Percentiles rank a stretch among this genome's conserved stretches.
phyloP scores from a whole-genome alignment of 306 rosid genomes.

The Trichosanthes truncata region DNA sequence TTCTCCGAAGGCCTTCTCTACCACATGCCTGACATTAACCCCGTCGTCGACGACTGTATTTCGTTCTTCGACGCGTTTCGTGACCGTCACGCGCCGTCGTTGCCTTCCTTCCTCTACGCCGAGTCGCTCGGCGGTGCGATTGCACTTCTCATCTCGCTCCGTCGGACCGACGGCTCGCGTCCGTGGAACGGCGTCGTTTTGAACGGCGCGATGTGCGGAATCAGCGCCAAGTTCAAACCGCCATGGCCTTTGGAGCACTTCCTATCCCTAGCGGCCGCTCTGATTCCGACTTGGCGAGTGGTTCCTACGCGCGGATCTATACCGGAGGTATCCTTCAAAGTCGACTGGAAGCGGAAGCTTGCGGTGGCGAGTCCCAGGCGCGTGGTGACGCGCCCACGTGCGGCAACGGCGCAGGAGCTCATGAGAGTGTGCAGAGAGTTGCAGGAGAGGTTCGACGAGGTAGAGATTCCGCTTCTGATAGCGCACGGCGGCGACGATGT shows the following conservation, averaged over 20 bases:
- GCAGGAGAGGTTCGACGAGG: conserved; percentile 74
- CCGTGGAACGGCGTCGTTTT: conserved; percentile 66
- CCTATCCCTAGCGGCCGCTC: conserved; percentile 51
- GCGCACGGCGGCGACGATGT: conserved; percentile 73
- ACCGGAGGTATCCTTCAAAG: conserved; percentile 71
- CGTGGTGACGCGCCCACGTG: conserved; percentile 57
- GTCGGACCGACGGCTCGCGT: conserved; percentile 5
- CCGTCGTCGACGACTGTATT: conserved; percentile 78
- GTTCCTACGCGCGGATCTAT: conserved; percentile 85
- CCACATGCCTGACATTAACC: conserved; percentile 87
- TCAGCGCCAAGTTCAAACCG: conserved; percentile 88
- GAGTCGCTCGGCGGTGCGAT: conserved; percentile 97
- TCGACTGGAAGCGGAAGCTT: conserved; percentile 73
- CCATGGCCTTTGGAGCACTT: conserved; percentile 95
- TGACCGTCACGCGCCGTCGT: conserved; percentile 31
- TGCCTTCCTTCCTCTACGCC: conserved; percentile 73
- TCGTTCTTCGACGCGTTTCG: conserved; percentile 61
- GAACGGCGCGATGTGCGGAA: conserved; percentile 96
- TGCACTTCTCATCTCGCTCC: conserved; percentile 67
- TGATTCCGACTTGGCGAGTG: conserved; percentile 85
- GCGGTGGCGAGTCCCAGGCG: conserved; percentile 71
- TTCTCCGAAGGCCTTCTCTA: conserved; percentile 80
- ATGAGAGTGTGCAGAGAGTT: conserved; percentile 71
- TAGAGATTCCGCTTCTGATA: conserved; percentile 63
- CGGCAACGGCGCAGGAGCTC: conserved; percentile 81